Evolutionary conservation across 352 stramenopile species (phyloP), one percentile per base, ranked within the genome.

Genomic region (Globisporangium splendens): DNA sequence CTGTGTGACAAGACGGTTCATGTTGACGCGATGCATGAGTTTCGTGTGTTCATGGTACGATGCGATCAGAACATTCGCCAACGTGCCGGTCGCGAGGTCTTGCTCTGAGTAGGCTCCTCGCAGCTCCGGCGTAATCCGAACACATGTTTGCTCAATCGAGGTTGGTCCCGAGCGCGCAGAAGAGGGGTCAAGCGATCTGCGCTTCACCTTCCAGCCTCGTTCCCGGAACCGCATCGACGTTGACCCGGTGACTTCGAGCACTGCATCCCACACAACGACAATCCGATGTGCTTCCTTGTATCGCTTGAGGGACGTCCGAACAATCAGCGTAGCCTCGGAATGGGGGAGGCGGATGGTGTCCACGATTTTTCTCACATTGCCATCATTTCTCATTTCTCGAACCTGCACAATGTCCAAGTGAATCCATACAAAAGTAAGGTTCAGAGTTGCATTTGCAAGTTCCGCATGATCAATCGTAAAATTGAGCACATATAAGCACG

Each of bases 31-130:
- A 38, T 74, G 63, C 63, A 72, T 69, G 17, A 70, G 57, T 33
- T 66, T 59, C 0, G 68, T 63, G 22, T 59, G 72, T 28, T 57
- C 54, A 43, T 75, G 61, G 33, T 75, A 73, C 42, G 65, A 75
- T 7, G 61, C 68, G 18, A 70, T 58, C 21, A 72, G 38, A 1
- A 72, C 51, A 56, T 75, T 75, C 18, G 57, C 58, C 4, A 75
- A 39, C 1, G 65, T 66, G 8, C 65, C 68, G 8, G 62, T 41
- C n/a, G 65, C 65, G 3, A 76, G 46, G 14, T 64, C 57, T 10
- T 66, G 52, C 17, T 53, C 58, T 11, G 47, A 50, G 51, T 64
- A 69, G 8, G 57, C 44, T 1, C 54, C 54, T 1, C n/a, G 31
- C 12, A 59, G 58, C 15, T 72, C 18, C 28, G 54, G 65, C 11